Evolutionary conservation across 192 early-diverging fungal species (phyloP).

Genomic region (Coemansia guatemalensis): DNA sequence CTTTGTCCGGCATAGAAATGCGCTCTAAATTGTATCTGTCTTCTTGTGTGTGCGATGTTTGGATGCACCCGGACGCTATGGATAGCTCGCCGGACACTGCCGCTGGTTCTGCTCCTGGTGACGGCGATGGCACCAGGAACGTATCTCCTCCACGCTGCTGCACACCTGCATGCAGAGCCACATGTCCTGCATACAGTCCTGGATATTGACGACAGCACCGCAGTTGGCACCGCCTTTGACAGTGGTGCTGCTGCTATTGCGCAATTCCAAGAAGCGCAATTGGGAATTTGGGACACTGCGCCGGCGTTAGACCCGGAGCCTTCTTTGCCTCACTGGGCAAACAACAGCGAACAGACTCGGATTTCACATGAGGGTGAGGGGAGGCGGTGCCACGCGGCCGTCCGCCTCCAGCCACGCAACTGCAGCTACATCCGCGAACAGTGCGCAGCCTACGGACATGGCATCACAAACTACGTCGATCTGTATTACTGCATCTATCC

Average conservation of each 20-base stretch:
- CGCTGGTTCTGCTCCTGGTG: constrained; percentile 9
- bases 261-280: not conserved
- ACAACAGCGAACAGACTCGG: not conserved
- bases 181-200: not conserved
- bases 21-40: not conserved
- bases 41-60: constrained; percentile 4
- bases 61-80: not conserved
- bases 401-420: constrained; percentile 55
- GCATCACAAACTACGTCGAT: constrained; percentile 54
- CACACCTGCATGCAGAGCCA: constrained; percentile 4
- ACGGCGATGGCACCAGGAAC: not conserved
- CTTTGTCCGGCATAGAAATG: constrained; percentile 1
- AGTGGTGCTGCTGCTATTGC: constrained; percentile 2
- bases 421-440: constrained; percentile 63
- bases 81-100: constrained; percentile 2
- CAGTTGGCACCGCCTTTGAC: not conserved
- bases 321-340: not conserved
- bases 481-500: constrained; percentile 51
- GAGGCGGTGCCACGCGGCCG: constrained; percentile 34
- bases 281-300: not conserved
- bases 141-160: not conserved
- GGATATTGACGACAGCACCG: not conserved
- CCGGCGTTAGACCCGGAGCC: not conserved
- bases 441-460: constrained; percentile 63
- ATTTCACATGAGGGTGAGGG: not conserved